Percentiles rank a stretch among this genome's conserved stretches.
phyloP scores from a whole-genome alignment of 2,329 filamentous ascomycete species.

The Colletotrichum coccodes region DNA sequence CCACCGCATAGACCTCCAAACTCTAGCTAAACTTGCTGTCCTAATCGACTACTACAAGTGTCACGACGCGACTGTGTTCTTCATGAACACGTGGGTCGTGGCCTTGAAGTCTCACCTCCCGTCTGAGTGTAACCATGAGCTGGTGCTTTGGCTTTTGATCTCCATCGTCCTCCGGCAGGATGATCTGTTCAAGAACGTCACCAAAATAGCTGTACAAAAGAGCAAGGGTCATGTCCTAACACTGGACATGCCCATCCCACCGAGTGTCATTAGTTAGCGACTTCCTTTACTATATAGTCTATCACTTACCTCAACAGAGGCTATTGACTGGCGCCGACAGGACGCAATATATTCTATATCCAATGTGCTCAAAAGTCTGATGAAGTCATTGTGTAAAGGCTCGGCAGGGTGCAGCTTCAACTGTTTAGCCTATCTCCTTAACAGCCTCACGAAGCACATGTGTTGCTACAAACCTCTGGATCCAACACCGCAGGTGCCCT shows the following conservation, averaged over 20 bases:
- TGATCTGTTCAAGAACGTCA: constrained; percentile 20
- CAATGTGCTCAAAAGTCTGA: background rate
- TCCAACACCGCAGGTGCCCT: background rate
- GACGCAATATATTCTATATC: background rate
- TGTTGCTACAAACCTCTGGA: background rate
- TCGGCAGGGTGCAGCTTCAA: background rate
- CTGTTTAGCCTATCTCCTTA: background rate
- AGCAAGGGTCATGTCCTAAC: constrained; percentile 15
- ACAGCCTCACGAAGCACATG: background rate
- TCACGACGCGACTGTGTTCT: constrained; percentile 36
- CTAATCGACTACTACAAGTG: constrained; percentile 42
- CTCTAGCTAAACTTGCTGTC: constrained; percentile 38
- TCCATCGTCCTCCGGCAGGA: constrained; percentile 32
- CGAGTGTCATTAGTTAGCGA: background rate
- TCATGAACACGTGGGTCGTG: constrained; percentile 31
- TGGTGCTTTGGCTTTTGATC: constrained; percentile 17
- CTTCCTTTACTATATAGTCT: background rate
- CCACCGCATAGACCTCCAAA: constrained; percentile 34
- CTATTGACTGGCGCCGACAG: background rate
- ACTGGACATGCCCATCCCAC: background rate
- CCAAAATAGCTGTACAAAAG: constrained; percentile 24
- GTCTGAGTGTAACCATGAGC: constrained; percentile 19
- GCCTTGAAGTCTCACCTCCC: background rate
- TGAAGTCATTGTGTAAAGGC: background rate
- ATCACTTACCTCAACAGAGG: background rate